Conservation (phyloP, 202 grass and related monocot species). For the Eragrostis tef region DNA sequence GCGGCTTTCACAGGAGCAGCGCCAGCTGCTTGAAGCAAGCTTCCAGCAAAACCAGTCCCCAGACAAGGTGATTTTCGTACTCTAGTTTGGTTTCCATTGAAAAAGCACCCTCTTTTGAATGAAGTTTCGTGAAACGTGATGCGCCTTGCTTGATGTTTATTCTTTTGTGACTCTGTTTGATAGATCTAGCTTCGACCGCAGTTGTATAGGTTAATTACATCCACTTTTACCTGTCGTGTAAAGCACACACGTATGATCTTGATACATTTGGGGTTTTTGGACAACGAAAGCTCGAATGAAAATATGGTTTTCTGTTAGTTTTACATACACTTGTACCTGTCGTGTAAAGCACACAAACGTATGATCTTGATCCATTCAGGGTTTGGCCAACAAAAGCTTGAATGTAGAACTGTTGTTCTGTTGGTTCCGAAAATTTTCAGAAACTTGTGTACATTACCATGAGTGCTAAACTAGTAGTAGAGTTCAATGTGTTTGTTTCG, state of each 20-base stretch:
- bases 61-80: background rate
- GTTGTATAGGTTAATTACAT: background rate
- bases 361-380: background rate
- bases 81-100: background rate
- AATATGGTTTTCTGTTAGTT: too few relatives aligned
- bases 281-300: too few relatives aligned
- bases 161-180: background rate
- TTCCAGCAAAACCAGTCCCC: slow-evolving; percentile 54
- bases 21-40: slow-evolving; percentile 51
- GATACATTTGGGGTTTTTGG: too few relatives aligned
- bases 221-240: background rate
- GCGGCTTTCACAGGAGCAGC: slow-evolving; percentile 57
- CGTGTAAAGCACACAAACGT: too few relatives aligned
- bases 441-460: background rate
- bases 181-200: background rate
- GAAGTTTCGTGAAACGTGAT: background rate
- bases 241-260: too few relatives aligned
- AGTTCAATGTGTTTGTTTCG: background rate
- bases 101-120: background rate
- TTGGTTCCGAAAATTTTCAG: background rate
- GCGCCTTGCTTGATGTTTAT: background rate
- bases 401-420: background rate
- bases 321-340: too few relatives aligned
- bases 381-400: background rate
- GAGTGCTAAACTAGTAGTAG: background rate